Percentiles rank a stretch among this genome's conserved stretches.
Conservation (phyloP, 2,329 filamentous ascomycete genomes). For the Paraconiothyrium brasiliense region DNA sequence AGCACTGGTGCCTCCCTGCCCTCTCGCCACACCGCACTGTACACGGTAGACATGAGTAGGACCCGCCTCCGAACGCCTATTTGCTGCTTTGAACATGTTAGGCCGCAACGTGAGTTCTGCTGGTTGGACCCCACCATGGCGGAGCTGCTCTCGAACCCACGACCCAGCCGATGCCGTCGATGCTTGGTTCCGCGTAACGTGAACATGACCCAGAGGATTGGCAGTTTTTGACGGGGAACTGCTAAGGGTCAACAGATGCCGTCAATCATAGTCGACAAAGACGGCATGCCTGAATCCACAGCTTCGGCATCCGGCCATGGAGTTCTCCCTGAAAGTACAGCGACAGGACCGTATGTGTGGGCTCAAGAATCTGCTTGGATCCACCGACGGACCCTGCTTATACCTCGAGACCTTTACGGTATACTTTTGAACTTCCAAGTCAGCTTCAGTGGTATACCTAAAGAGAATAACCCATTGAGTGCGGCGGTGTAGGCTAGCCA, state of each 20-base stretch:
- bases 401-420: conserved; percentile 20
- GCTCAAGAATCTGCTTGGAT: conserved; percentile 16
- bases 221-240: conserved; percentile 19
- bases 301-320: conserved; percentile 10
- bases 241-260: neutral
- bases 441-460: conserved; percentile 10
- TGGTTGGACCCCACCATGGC: conserved; percentile 9
- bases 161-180: neutral
- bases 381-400: conserved; percentile 15
- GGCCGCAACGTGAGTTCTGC: conserved; percentile 2
- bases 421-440: conserved; percentile 18
- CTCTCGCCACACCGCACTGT: conserved; percentile 7
- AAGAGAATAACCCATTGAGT: neutral
- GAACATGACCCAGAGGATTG: conserved; percentile 16
- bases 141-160: conserved; percentile 3
- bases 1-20: conserved; percentile 2
- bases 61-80: conserved; percentile 4
- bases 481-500: conserved; percentile 13
- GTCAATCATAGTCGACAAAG: neutral
- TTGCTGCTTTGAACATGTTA: neutral
- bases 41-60: neutral
- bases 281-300: conserved; percentile 19
- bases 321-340: conserved; percentile 8
- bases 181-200: conserved; percentile 8
- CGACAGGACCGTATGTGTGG: conserved; percentile 9